Conservation (phyloP, 805 yeast species). For the Wickerhamomyces canadensis region DNA sequence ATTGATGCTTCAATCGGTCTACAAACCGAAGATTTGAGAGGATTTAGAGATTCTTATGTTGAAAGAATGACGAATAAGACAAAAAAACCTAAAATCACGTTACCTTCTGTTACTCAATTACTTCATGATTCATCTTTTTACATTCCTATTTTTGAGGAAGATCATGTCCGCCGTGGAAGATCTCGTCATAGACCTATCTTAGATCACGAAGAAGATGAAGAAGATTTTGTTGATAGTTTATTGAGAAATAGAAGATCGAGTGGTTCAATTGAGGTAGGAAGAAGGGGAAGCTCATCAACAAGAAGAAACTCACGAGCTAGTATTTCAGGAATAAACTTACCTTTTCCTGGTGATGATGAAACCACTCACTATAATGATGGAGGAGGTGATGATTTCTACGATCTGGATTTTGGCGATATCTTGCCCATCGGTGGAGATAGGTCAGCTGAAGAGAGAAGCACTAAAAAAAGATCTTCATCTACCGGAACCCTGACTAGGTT, state of each 20-base stretch:
- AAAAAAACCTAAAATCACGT: constrained; percentile 1
- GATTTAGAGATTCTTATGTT: constrained; percentile 20
- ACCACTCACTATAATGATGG: not conserved
- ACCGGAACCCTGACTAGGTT: constrained; percentile 12
- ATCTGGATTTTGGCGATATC: constrained; percentile 10
- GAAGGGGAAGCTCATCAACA: constrained; percentile 22
- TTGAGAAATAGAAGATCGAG: constrained; percentile 21
- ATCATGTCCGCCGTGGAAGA: constrained; percentile 8
- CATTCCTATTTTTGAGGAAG: constrained; percentile 1
- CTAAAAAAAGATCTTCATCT: constrained; percentile 12
- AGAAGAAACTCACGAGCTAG: constrained; percentile 22
- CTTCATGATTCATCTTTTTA: not conserved
- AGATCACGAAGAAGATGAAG: constrained; percentile 8
- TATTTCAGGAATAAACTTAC: constrained; percentile 15
- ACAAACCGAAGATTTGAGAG: constrained; percentile 19
- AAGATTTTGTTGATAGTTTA: constrained; percentile 22
- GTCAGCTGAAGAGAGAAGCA: constrained; percentile 3
- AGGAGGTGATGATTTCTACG: constrained; percentile 5
- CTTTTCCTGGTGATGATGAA: constrained; percentile 3
- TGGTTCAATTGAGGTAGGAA: constrained; percentile 19
- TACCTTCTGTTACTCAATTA: constrained; percentile 2
- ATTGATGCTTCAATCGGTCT: constrained; percentile 16
- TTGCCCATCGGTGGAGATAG: constrained; percentile 1
- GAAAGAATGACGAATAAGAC: constrained; percentile 7
- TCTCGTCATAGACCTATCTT: constrained; percentile 1